Evolutionary conservation across 306 rosid genomes (phyloP), one percentile per base, ranked within the genome.

Genomic region (Gastrolobium bilobum): DNA sequence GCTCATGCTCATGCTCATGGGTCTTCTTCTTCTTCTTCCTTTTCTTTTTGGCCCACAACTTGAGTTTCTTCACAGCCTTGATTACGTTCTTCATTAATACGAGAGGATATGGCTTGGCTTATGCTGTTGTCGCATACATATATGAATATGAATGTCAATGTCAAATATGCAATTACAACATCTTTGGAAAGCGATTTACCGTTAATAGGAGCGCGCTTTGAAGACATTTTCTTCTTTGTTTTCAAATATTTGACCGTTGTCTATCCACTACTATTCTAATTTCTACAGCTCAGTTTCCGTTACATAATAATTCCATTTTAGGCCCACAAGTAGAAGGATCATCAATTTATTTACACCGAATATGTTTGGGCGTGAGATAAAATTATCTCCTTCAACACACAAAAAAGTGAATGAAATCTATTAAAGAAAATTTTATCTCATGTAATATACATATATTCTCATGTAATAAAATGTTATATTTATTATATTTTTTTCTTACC

Each of bases 41-140:
- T 73, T 63, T 89, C 88, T 84, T 89, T 86, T 72, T 82, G 26
- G 90, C 46, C 94, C 97, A 91, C 4, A 84, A 54, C 68, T 85
- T 90, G 60, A 90, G 90, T 82, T 85, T 92, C 86, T 90, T 91
- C 79, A 83, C 76, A 44, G 89, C 83, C 75, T 88, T 88, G 31
- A 91, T 79, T 77, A 90, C 30, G 68, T 75, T 90, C 56, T 54
- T 83, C 86, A 72, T 76, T 67, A 20, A 20, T 20, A 20, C 26
- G 0, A 20, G 26, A 20, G 26, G 26, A 20, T 20, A 20, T 20
- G 26, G 35, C 5, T 51, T 54, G 50, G 73, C 42, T 54, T 66
- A 35, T 4, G n/a, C 10, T 26, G 31, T 9, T 11, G 61, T 46
- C 68, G 51, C 38, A 65, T 39, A 31, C 34, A 43, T 20, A 44